Evolutionary conservation across 257 asterid species (phyloP).

Genomic region (Ophiorrhiza pumila): DNA sequence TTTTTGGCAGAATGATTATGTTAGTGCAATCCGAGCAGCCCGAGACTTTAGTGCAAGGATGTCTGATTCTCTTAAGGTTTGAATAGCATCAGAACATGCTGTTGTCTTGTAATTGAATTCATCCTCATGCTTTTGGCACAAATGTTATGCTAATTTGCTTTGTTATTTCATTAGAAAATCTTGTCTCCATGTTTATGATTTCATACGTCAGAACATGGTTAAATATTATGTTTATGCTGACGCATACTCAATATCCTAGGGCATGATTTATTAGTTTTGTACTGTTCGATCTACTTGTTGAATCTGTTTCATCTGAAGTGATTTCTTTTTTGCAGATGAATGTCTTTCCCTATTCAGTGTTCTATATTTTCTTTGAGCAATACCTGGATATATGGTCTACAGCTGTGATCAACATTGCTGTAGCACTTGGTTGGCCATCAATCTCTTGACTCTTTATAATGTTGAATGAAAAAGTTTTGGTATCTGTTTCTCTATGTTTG

Average conservation of each 20-base stretch:
- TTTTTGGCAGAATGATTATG: conserved; percentile 60
- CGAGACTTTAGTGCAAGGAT: conserved; percentile 72
- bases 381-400: conserved; percentile 82
- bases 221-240: neutral
- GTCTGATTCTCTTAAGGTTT: conserved; percentile 70
- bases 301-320: neutral
- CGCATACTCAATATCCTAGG: neutral
- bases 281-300: neutral
- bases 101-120: neutral
- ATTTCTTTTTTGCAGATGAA: conserved; percentile 58
- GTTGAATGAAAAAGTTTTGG: neutral
- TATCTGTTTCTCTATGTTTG: neutral
- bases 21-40: conserved; percentile 82
- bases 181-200: neutral
- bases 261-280: neutral
- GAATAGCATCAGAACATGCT: neutral
- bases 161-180: neutral
- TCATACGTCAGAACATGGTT: neutral
- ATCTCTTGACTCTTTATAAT: conserved; percentile 10
- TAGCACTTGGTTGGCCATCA: conserved; percentile 67
- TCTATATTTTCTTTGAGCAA: conserved; percentile 88
- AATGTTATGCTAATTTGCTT: neutral
- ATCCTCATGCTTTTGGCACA: neutral
- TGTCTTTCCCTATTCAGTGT: conserved; percentile 76
- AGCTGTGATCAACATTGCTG: conserved; percentile 69